Evolutionary conservation across 257 asterid species (phyloP).

Genomic region (Solanum appendiculatum): DNA sequence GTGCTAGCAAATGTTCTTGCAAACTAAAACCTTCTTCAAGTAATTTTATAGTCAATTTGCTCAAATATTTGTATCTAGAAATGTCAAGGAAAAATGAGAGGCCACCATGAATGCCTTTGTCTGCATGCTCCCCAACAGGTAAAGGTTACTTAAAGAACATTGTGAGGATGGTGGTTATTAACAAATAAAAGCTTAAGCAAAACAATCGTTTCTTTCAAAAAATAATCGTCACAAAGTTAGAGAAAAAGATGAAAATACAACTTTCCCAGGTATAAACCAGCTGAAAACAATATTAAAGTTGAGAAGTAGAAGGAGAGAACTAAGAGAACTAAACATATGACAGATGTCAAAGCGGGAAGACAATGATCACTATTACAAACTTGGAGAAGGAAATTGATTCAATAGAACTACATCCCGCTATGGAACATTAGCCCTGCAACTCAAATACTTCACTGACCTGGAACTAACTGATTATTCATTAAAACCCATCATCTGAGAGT

Average conservation of each 20-base stretch:
- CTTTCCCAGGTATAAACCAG: background rate
- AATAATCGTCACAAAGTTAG: background rate
- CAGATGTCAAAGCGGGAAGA: background rate
- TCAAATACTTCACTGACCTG: background rate
- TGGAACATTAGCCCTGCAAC: background rate
- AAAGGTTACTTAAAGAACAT: background rate
- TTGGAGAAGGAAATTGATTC: background rate
- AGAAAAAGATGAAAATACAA: background rate
- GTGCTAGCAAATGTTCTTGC: slow-evolving; percentile 81
- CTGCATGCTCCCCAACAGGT: background rate
- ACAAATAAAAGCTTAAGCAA: background rate
- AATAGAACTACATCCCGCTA: background rate
- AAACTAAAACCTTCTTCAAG: slow-evolving; percentile 80
- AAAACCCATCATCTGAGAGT: background rate
- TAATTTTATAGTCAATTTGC: slow-evolving; percentile 82
- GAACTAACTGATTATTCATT: background rate
- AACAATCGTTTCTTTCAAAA: background rate
- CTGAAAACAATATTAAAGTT: background rate
- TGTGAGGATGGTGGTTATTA: background rate
- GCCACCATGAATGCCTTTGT: background rate
- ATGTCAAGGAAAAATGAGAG: slow-evolving; percentile 43
- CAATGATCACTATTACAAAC: background rate
- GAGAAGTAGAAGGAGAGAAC: background rate
- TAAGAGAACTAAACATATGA: background rate
- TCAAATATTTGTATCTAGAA: slow-evolving; percentile 63